Percentiles rank a stretch among this genome's conserved stretches.
Conservation (phyloP, 164 flowering plant species). For the Akebia trifoliata region DNA sequence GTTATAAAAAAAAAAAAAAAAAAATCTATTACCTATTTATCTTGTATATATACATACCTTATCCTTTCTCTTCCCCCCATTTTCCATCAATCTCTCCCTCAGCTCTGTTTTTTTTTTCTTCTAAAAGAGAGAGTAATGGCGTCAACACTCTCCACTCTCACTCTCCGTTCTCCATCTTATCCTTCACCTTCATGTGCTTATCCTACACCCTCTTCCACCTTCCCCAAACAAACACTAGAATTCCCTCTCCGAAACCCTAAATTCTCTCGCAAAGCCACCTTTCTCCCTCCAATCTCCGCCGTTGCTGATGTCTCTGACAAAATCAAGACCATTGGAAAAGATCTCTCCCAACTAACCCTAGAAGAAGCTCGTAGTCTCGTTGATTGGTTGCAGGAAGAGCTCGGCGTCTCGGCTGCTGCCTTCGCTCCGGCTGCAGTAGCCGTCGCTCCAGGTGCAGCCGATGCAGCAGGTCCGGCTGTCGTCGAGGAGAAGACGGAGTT, state of each 20-base stretch:
- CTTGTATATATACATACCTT: not conserved
- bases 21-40: no score
- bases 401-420: constrained; percentile 87
- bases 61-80: not conserved
- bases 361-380: constrained; percentile 64
- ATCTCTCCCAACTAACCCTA: constrained; percentile 57
- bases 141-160: constrained; percentile 9
- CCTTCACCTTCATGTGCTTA: constrained; percentile 20
- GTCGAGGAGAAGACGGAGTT: constrained; percentile 98
- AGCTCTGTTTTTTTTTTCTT: not conserved
- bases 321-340: constrained; percentile 47
- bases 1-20: no score
- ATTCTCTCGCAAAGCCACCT: constrained; percentile 29
- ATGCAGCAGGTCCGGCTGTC: constrained; percentile 41
- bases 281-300: constrained; percentile 48
- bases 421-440: constrained; percentile 74
- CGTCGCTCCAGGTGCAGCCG: constrained; percentile 41
- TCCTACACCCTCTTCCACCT: constrained; percentile 20
- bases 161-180: constrained; percentile 31
- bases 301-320: constrained; percentile 58
- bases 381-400: constrained; percentile 79
- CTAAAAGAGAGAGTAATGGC: not conserved
- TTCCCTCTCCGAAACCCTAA: constrained; percentile 23
- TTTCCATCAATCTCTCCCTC: not conserved
- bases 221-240: constrained; percentile 27